These are phyloP conservation scores for Glutinoglossum americanum DNA, from an alignment of 495 filamentous ascomycete genomes.

Conservation along the genomic window DNA sequence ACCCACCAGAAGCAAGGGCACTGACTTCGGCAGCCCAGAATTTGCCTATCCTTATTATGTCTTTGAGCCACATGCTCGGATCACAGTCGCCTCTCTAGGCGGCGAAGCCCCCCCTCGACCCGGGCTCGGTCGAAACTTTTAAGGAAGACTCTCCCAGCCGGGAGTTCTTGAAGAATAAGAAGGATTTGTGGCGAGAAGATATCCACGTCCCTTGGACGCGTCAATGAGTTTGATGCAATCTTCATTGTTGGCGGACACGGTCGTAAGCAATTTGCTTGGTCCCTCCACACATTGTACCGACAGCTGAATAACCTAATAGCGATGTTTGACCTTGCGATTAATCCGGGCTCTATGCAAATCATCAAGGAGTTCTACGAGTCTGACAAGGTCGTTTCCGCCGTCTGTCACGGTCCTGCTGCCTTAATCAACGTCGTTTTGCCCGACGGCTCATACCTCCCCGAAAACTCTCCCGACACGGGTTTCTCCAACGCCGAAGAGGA, in stretches of 20 bases:
- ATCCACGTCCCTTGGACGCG: conserved; percentile 25
- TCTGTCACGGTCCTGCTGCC: conserved; percentile 24
- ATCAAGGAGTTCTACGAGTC: conserved; percentile 34
- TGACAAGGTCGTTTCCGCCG: conserved; percentile 9
- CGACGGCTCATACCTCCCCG: conserved; percentile 28
- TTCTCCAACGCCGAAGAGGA: conserved; percentile 53
- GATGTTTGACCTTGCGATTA: conserved; percentile 44
- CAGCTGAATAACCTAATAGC: conserved; percentile 18
- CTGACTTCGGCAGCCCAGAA: conserved; percentile 31
- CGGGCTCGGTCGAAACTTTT: conserved; percentile 36
- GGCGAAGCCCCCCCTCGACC: conserved; percentile 51
- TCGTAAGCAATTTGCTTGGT: conserved; percentile 22
- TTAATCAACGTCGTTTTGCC: conserved; percentile 33
- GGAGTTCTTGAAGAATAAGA: conserved; percentile 30
- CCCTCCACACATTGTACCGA: background rate
- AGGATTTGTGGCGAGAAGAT: conserved; percentile 36
- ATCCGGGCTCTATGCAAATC: conserved; percentile 28
- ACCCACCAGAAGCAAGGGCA: background rate
- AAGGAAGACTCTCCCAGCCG: no score
- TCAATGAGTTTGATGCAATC: conserved; percentile 41
- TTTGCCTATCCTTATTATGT: conserved; percentile 47
- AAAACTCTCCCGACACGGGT: conserved; percentile 37
- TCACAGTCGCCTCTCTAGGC: no score
- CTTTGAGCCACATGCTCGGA: no score
- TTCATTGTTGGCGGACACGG: conserved; percentile 62